These are phyloP conservation scores for Xerocomus potaroensis DNA, from an alignment of 768 basidiomycete genomes.

Conservation along the genomic window DNA sequence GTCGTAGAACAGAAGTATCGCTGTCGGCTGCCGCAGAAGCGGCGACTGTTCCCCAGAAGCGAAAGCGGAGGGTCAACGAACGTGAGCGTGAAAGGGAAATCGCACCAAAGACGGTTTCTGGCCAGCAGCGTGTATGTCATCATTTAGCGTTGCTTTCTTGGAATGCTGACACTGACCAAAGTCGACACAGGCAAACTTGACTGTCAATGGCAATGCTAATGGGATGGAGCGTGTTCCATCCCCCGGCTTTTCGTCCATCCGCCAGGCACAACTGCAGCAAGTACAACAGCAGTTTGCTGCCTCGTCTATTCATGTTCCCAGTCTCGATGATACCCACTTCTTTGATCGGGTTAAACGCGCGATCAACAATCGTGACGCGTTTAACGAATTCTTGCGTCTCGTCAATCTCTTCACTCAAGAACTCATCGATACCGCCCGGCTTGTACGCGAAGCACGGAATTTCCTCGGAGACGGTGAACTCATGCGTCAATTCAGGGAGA, in stretches of 20 bases:
- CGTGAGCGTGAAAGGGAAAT: slow-evolving; percentile 36
- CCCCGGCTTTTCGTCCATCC: slow-evolving; percentile 18
- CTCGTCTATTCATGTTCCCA: slow-evolving; percentile 15
- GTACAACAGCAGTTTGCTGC: slow-evolving; percentile 18
- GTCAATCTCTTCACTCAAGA: slow-evolving; percentile 95
- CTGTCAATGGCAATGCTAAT: slow-evolving; percentile 16
- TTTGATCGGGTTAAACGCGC: slow-evolving; percentile 85
- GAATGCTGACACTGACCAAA: slow-evolving; percentile 11
- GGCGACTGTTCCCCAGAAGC: slow-evolving; percentile 55
- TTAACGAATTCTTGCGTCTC: slow-evolving; percentile 93
- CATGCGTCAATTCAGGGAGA: slow-evolving; percentile 75
- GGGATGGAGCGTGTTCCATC: slow-evolving; percentile 22
- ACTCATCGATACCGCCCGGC: slow-evolving; percentile 79
- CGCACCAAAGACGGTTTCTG: slow-evolving; percentile 22
- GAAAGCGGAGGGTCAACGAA: slow-evolving; percentile 60
- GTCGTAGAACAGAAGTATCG: slow-evolving; percentile 46
- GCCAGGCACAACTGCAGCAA: slow-evolving; percentile 25
- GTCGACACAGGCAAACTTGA: slow-evolving; percentile 19
- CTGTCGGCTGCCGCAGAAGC: slow-evolving; percentile 34
- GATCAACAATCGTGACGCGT: slow-evolving; percentile 69
- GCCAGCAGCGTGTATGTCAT: slow-evolving; percentile 24
- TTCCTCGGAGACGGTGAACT: slow-evolving; percentile 79
- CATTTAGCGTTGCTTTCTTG: background rate
- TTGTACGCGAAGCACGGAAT: slow-evolving; percentile 74
- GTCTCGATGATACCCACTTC: slow-evolving; percentile 67